Percentiles rank a stretch among this genome's conserved stretches.
These are phyloP conservation scores for Wickerhamomyces mucosus DNA, from an alignment of 805 yeast genomes.

Conservation along the genomic window DNA sequence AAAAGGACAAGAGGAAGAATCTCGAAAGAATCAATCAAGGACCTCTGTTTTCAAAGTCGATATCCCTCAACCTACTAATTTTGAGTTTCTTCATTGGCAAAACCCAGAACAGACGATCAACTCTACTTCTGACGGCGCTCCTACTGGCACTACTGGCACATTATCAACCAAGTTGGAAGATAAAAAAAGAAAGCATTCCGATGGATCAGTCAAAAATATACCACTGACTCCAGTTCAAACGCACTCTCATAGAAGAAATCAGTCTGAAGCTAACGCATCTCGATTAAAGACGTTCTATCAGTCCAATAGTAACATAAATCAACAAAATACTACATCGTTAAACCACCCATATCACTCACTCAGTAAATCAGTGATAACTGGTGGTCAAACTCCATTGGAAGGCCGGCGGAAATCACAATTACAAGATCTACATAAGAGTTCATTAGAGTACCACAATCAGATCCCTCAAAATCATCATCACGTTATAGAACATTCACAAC, in stretches of 20 bases:
- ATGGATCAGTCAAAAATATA: neutral
- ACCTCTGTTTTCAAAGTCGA: slow-evolving; percentile 21
- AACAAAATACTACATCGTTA: too few relatives aligned
- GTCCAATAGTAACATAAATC: too few relatives aligned
- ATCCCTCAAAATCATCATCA: too few relatives aligned
- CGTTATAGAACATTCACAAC: too few relatives aligned
- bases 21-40: slow-evolving; percentile 1
- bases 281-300: slow-evolving; percentile 18
- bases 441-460: too few relatives aligned
- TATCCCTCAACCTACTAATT: slow-evolving; percentile 19
- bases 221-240: slow-evolving; percentile 2
- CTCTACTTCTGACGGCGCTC: slow-evolving; percentile 3
- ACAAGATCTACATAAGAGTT: too few relatives aligned
- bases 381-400: too few relatives aligned
- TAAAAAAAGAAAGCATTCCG: slow-evolving; percentile 4
- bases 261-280: slow-evolving; percentile 20
- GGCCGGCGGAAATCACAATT: too few relatives aligned
- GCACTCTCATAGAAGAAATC: slow-evolving; percentile 18
- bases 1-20: neutral
- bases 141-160: slow-evolving; percentile 3
- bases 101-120: slow-evolving; percentile 11
- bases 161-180: slow-evolving; percentile 6
- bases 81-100: slow-evolving; percentile 23
- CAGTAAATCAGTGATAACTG: too few relatives aligned
- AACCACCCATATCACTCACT: slow-evolving; percentile 12